Conservation (phyloP, 2,329 filamentous ascomycete genomes). For the Nannizziopsis barbatae region DNA sequence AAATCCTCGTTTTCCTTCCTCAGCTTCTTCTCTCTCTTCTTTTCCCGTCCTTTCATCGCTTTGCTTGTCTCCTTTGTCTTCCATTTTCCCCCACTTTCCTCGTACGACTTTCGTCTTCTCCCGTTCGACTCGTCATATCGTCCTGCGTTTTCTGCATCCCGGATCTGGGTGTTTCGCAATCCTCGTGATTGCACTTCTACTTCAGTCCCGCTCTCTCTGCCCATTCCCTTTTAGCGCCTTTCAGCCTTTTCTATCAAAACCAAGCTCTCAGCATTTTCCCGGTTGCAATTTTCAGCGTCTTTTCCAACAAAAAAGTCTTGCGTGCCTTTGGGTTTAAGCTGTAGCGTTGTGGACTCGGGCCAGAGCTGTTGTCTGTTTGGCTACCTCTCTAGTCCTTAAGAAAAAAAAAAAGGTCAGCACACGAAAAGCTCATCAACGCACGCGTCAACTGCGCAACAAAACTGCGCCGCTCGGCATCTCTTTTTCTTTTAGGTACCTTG, state of each 20-base stretch:
- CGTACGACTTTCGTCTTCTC: not conserved
- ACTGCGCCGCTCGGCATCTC: not conserved
- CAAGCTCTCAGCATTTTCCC: not conserved
- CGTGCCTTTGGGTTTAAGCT: slow-evolving; percentile 4
- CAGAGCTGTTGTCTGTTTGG: slow-evolving; percentile 3
- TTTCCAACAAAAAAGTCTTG: not conserved
- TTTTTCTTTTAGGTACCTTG: not conserved
- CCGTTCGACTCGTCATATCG: slow-evolving; percentile 2
- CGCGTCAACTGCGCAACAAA: not conserved
- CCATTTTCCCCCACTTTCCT: not conserved
- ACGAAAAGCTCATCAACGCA: slow-evolving; percentile 5
- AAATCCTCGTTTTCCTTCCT: not conserved
- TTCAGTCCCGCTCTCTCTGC: slow-evolving; percentile 2
- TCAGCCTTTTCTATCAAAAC: not conserved
- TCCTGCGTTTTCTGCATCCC: not conserved
- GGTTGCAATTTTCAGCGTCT: slow-evolving; percentile 1
- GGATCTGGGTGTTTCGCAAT: not conserved
- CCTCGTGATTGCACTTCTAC: slow-evolving; percentile 8
- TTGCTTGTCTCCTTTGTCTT: slow-evolving; percentile 14
- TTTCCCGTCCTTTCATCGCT: slow-evolving; percentile 19
- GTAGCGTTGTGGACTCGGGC: slow-evolving; percentile 5
- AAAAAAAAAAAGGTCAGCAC: not conserved
- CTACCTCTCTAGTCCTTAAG: not conserved
- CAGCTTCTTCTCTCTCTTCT: not conserved
- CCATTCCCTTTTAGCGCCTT: slow-evolving; percentile 1